phyloP scores from a whole-genome alignment of 257 asterid genomes.

The Asclepias syriaca region DNA sequence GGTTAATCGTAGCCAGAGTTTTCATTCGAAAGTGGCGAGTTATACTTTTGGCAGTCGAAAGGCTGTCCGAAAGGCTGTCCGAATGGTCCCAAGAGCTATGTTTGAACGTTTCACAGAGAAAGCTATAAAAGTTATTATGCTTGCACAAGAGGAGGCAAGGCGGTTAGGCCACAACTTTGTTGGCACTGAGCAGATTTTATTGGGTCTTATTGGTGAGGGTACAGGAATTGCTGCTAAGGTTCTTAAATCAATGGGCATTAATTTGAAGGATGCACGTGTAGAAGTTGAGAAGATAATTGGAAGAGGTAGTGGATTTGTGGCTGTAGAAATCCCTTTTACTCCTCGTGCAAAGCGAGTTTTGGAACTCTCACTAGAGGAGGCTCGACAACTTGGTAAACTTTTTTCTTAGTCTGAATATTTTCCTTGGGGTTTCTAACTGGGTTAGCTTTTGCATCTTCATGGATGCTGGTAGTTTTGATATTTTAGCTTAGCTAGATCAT shows the following conservation, averaged over 20 bases:
- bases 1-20: slow-evolving; percentile 39
- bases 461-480: neutral
- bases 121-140: slow-evolving; percentile 96
- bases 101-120: slow-evolving; percentile 98
- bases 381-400: slow-evolving; percentile 87
- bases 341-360: slow-evolving; percentile 97
- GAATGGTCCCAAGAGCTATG: slow-evolving; percentile 75
- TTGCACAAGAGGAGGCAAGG: slow-evolving; percentile 98
- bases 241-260: slow-evolving; percentile 92
- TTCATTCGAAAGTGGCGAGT: slow-evolving; percentile 66
- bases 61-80: slow-evolving; percentile 35
- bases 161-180: slow-evolving; percentile 95
- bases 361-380: slow-evolving; percentile 96
- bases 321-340: slow-evolving; percentile 96
- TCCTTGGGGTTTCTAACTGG: neutral
- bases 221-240: slow-evolving; percentile 99
- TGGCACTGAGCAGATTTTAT: slow-evolving; percentile 91
- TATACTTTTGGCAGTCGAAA: slow-evolving; percentile 37
- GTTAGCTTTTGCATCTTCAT: neutral
- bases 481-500: neutral
- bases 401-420: slow-evolving; percentile 1
- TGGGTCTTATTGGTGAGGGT: slow-evolving; percentile 98
- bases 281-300: slow-evolving; percentile 98
- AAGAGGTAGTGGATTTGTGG: slow-evolving; percentile 96
- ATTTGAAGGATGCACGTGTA: slow-evolving; percentile 95